phyloP scores from a whole-genome alignment of 331 rosid genomes.

The Acacia pycnantha region DNA sequence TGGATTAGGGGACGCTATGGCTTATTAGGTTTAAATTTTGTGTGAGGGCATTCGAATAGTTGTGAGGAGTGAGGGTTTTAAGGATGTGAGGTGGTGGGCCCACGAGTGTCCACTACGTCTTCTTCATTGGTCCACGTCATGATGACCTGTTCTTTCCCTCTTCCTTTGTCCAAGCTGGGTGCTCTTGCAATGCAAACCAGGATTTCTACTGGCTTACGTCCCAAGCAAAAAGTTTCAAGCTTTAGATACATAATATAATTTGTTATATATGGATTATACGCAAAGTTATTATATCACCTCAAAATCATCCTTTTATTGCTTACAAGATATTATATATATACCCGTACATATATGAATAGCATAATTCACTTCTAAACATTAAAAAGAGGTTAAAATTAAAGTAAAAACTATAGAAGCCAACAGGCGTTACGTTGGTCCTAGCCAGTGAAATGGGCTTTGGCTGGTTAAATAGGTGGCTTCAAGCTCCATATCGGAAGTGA shows the following conservation, averaged over 20 bases:
- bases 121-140: slow-evolving; percentile 45
- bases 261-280: not conserved
- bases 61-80: not conserved
- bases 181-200: not conserved
- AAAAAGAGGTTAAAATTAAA: not conserved
- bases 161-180: not conserved
- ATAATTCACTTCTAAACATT: not conserved
- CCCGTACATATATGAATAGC: too few species aligned
- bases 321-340: not conserved
- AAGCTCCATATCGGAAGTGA: not conserved
- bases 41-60: not conserved
- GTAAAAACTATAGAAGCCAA: not conserved
- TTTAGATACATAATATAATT: not conserved
- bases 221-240: not conserved
- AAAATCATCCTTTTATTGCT: not conserved
- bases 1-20: slow-evolving; percentile 38
- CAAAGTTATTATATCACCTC: not conserved
- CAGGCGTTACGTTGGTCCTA: too few species aligned
- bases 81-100: slow-evolving; percentile 1
- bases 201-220: not conserved
- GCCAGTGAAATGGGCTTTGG: too few species aligned
- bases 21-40: not conserved
- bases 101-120: slow-evolving; percentile 14
- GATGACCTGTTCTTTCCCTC: slow-evolving; percentile 25
- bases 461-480: too few species aligned